Conservation (phyloP, 2,329 filamentous ascomycete genomes). For the Knoxdaviesia proteae region DNA sequence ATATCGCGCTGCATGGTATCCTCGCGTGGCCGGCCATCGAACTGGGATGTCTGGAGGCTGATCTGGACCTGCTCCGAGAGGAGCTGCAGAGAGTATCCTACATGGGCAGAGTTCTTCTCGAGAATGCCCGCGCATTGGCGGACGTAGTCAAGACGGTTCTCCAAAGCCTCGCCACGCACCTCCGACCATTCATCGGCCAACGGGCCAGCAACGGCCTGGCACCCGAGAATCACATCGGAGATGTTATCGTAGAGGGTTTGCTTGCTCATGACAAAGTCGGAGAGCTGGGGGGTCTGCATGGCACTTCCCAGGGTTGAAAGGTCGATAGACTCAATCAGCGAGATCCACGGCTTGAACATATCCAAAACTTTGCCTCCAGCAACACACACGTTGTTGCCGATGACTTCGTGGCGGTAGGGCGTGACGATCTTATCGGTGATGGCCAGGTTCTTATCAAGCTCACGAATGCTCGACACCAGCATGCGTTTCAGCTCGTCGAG, state of each 20-base stretch:
- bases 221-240: slow-evolving; percentile 69
- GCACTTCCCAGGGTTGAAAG: slow-evolving; percentile 57
- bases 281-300: slow-evolving; percentile 65
- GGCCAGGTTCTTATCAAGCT: slow-evolving; percentile 66
- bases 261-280: slow-evolving; percentile 77
- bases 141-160: slow-evolving; percentile 67
- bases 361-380: slow-evolving; percentile 67
- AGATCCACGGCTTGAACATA: slow-evolving; percentile 74
- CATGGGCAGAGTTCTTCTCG: slow-evolving; percentile 69
- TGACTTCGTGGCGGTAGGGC: slow-evolving; percentile 52
- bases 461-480: slow-evolving; percentile 67
- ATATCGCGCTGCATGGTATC: slow-evolving; percentile 26
- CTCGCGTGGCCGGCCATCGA: slow-evolving; percentile 20
- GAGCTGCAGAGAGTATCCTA: slow-evolving; percentile 71
- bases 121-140: slow-evolving; percentile 57
- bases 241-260: slow-evolving; percentile 87
- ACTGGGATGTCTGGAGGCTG: slow-evolving; percentile 10
- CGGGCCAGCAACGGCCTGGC: slow-evolving; percentile 79
- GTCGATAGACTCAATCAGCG: slow-evolving; percentile 80
- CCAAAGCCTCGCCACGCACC: slow-evolving; percentile 70
- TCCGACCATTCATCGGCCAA: slow-evolving; percentile 92
- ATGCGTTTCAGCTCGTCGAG: slow-evolving; percentile 72
- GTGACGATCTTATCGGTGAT: slow-evolving; percentile 67
- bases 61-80: slow-evolving; percentile 32
- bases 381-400: slow-evolving; percentile 65